Evolutionary conservation across 495 filamentous ascomycete species (phyloP).

Genomic region (Cercophora newfieldiana): DNA sequence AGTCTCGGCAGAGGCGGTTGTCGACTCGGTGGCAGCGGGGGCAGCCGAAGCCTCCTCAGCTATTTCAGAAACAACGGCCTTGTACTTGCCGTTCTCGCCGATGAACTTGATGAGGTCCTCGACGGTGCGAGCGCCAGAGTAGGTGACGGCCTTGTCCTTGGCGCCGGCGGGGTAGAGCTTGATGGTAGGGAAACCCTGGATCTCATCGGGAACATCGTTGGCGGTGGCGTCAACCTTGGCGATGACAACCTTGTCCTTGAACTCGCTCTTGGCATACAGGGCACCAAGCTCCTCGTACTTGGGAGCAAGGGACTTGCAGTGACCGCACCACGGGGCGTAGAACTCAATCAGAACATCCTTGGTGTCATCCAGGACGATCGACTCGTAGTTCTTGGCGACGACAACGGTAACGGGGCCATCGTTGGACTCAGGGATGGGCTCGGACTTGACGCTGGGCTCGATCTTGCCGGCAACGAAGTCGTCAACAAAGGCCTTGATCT

Average conservation of each 20-base stretch:
- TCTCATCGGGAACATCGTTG: constrained; percentile 97
- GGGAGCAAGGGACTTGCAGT: constrained; percentile 93
- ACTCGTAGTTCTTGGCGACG: constrained; percentile 92
- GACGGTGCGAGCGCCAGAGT: constrained; percentile 83
- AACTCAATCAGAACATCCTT: constrained; percentile 99
- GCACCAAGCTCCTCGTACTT: constrained; percentile 89
- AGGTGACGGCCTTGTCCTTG: constrained; percentile 83
- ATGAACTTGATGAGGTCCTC: constrained; percentile 95
- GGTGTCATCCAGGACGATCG: constrained; percentile 85
- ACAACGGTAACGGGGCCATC: constrained; percentile 86
- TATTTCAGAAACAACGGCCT: constrained; percentile 59
- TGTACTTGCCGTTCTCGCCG: constrained; percentile 89
- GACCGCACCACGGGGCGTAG: constrained; percentile 98
- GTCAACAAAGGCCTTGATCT: constrained; percentile 80
- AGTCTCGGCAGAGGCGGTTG: constrained; percentile 32
- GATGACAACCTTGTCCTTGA: constrained; percentile 80
- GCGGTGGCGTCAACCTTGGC: constrained; percentile 97
- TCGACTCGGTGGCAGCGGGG: constrained; percentile 49
- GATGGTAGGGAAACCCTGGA: constrained; percentile 98
- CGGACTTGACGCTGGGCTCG: constrained; percentile 95
- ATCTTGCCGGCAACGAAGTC: constrained; percentile 86
- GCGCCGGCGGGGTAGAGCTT: constrained; percentile 92
- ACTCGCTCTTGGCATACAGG: constrained; percentile 72
- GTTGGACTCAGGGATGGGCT: constrained; percentile 93
- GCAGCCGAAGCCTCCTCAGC: constrained; percentile 57